Base-by-base conservation (phyloP, 2,329 filamentous ascomycete genomes). In the Peltaster fructicola region DNA sequence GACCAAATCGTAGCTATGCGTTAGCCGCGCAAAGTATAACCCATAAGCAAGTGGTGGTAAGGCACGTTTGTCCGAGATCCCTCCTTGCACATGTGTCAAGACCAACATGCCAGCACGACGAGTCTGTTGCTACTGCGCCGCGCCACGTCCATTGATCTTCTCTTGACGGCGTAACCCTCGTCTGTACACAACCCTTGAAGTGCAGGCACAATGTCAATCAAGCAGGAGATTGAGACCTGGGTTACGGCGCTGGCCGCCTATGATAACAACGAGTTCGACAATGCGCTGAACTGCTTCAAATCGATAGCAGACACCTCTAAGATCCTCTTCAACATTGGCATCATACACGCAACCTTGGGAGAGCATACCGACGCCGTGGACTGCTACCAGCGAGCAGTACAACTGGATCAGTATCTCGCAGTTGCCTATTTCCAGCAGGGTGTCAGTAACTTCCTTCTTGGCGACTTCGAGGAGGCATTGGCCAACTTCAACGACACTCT, bases 401-500 rank as follows among this genome's bases (percentile, higher is more conserved):
- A 73, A 35, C 65, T 93, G 29, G 88, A 98, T 46, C 78, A 88
- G 48, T 98, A 95, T 48, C 75, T 98, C 22, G 88, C 88, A 29
- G 82, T 98, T 30, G 85, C 88, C 31, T 95, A 95, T 51, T 98
- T 98, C 52, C 88, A 98, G 47, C 81, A 95, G 53, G 88, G 88
- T 20, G 88, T 98, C 10, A 95, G 88, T 27, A 98, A 95, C 51
- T 98, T 98, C 52, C 61, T 98, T 24, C 69, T 95, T 27, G 85
- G 85, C 31, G 88, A 98, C 48, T 95, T 95, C 40, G 84, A 95
- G 50, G 88, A 95, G 52, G 88, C 88, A 10, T 62, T 95, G 33
- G 84, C 84, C 39, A 95, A 95, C 56, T 98, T 98, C 65, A 98
- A 98, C 58, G 88, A 98, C 47, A 93, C 88, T 0, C 62, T 98